Evolutionary conservation across 331 rosid genomes (phyloP), one percentile per base, ranked within the genome.

Genomic region (Malus hybrid): DNA sequence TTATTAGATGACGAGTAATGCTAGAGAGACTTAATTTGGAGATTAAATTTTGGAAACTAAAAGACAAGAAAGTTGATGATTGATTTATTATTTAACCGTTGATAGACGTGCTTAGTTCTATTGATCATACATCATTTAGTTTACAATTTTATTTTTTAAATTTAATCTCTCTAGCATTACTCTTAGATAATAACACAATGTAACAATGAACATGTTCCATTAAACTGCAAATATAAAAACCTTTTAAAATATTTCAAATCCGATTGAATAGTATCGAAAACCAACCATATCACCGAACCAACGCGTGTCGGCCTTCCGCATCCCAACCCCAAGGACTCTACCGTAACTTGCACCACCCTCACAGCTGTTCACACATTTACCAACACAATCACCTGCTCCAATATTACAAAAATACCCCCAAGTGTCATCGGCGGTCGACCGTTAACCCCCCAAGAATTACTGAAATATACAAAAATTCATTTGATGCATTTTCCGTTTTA

Each of bases 341-440:
- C 31, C 22, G 80, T 83, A 78, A 79, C 52, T 81, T 81, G 66
- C 69, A 10, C 0, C 31, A 5, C 4, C 46, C 42, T 75, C 83
- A 78, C 80, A 80, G 94, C 94, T 80, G 86, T 85, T 76, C 65
- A 72, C 86, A 63, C 89, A 71, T 68, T 74, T 63, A 76, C 88
- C 89, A 83, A 83, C 86, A 73, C 59, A 70, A 83, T 60, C 74
- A 73, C 74, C 57, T 33, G 3, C 6, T 0, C 6, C 2, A 28
- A 50, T 61, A 68, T 68, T 11, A 69, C 79, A 52, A n/a, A 61
- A 14, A 20, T 50, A 42, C 39, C 70, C 80, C 74, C 20, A 1
- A 6, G 19, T 77, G 0, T 7, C 67, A 6, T 63, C 90, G 88
- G 91, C 90, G 82, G 79, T 88, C 85, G 91, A 88, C 93, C 90